Conservation (phyloP, 345 rosid species). For the Viola odorata region DNA sequence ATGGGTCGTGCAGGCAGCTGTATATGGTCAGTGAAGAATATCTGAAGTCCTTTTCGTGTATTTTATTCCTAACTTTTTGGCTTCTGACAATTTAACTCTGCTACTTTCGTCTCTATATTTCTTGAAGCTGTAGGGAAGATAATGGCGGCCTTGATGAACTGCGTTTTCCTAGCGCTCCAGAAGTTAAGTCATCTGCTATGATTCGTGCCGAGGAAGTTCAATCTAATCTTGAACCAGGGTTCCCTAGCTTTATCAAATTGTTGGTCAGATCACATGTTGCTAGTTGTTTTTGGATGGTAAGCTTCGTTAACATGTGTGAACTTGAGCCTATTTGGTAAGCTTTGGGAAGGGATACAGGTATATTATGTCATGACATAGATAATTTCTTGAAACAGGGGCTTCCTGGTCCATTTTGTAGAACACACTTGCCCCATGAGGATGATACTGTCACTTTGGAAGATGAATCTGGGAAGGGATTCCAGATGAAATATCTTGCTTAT, state of each 20-base stretch:
- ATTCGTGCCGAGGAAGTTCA: slow-evolving; percentile 55
- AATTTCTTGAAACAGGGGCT: slow-evolving; percentile 44
- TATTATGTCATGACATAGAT: background rate
- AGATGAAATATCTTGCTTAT: slow-evolving; percentile 51
- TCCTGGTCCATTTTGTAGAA: slow-evolving; percentile 67
- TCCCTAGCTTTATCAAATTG: slow-evolving; percentile 53
- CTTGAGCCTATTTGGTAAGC: background rate
- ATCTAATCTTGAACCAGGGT: slow-evolving; percentile 47
- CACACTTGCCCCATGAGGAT: slow-evolving; percentile 47
- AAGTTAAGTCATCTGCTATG: slow-evolving; percentile 41
- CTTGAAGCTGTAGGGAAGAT: slow-evolving; percentile 34
- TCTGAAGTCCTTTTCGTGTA: background rate
- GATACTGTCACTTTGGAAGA: slow-evolving; percentile 47
- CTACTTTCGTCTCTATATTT: slow-evolving; percentile 4
- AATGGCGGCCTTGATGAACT: slow-evolving; percentile 17
- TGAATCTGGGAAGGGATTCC: slow-evolving; percentile 43
- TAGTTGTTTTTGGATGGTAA: slow-evolving; percentile 73
- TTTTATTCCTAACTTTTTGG: slow-evolving; percentile 2
- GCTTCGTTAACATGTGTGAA: slow-evolving; percentile 1
- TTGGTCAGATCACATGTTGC: slow-evolving; percentile 66
- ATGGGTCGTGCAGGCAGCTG: slow-evolving; percentile 31
- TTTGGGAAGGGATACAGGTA: slow-evolving; percentile 2
- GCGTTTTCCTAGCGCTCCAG: slow-evolving; percentile 10
- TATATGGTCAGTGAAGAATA: slow-evolving; percentile 36
- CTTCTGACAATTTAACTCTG: slow-evolving; percentile 9